These are phyloP conservation scores for Candida sithepensis DNA, from an alignment of 805 yeast species.

Conservation along the genomic window DNA sequence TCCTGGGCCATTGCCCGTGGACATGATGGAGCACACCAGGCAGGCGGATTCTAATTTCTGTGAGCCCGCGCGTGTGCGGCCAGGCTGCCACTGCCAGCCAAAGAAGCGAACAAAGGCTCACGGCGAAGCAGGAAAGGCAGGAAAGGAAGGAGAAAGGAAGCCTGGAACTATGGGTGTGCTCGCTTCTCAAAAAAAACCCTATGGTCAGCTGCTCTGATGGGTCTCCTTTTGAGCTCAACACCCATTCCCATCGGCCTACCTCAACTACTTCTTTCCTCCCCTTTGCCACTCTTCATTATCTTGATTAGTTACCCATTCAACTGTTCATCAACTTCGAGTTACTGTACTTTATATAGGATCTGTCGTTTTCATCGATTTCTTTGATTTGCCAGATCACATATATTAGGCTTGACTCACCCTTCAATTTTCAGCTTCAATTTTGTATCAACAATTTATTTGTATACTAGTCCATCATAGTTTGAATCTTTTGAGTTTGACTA, in stretches of 20 bases:
- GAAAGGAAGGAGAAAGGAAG: not conserved
- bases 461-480: constrained; percentile 1
- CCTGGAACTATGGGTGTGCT: not conserved
- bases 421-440: not conserved
- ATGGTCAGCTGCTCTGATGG: not conserved
- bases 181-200: not conserved
- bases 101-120: too few relatives aligned
- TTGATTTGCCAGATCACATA: not conserved
- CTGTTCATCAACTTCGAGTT: not conserved
- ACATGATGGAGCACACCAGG: too few relatives aligned
- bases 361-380: not conserved
- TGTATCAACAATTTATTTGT: not conserved
- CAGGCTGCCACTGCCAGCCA: too few relatives aligned
- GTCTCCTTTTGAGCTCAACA: not conserved
- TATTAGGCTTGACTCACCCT: not conserved
- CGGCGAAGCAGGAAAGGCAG: too few relatives aligned
- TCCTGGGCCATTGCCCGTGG: too few relatives aligned
- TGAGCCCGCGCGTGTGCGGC: too few relatives aligned
- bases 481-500: not conserved
- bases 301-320: not conserved
- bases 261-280: not conserved
- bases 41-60: too few relatives aligned
- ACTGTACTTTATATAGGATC: not conserved
- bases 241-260: not conserved
- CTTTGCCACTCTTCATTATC: not conserved